Evolutionary conservation across 805 yeast genomes (phyloP).

Genomic region (Pichia scutulata): DNA sequence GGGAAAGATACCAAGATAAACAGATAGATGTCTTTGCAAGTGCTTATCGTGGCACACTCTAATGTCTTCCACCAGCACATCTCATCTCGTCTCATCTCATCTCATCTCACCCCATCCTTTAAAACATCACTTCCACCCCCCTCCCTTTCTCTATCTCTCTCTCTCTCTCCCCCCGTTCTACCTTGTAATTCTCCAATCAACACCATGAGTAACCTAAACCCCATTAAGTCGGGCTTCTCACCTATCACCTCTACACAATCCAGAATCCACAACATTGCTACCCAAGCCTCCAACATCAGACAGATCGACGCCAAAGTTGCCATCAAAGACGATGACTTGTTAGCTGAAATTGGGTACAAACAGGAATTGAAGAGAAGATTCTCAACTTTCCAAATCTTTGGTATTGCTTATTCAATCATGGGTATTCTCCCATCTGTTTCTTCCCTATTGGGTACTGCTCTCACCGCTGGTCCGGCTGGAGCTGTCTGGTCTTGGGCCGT

Average conservation of each 20-base stretch:
- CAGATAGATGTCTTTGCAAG: no score
- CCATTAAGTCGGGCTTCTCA: constrained; percentile 7
- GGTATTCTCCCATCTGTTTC: constrained; percentile 61
- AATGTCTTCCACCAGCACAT: no score
- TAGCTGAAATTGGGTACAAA: constrained; percentile 53
- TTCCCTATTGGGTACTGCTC: constrained; percentile 44
- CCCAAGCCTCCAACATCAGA: constrained; percentile 19
- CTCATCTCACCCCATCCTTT: no score
- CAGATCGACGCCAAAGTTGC: constrained; percentile 25
- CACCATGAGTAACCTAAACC: neutral
- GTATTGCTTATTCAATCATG: constrained; percentile 57
- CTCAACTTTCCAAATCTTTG: constrained; percentile 48
- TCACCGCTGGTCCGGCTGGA: constrained; percentile 57
- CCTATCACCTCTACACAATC: constrained; percentile 11
- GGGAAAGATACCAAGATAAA: no score
- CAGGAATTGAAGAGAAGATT: constrained; percentile 58
- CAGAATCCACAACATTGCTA: constrained; percentile 13
- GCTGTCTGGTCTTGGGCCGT: constrained; percentile 64
- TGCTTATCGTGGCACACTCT: no score
- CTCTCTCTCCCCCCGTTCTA: no score
- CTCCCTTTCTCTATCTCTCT: no score
- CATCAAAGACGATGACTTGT: constrained; percentile 26
- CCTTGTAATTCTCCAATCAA: no score
- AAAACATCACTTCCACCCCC: no score
- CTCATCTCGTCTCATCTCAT: no score